Evolutionary conservation across 1,284 basidiomycete species (phyloP).

Genomic region (Singerocomus inundabilis): DNA sequence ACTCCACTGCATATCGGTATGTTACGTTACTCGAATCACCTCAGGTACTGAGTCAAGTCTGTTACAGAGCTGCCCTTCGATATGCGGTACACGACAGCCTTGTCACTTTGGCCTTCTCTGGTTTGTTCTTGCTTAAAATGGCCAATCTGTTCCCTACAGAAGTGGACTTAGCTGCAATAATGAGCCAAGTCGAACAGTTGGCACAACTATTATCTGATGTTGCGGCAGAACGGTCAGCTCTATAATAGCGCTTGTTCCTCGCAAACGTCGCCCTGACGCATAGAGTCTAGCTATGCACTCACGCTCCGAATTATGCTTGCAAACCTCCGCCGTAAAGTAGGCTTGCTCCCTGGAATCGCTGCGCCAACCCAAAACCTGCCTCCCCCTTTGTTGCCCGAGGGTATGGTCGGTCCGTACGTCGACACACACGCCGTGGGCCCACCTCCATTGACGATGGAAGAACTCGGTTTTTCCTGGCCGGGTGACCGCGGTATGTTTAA

Average conservation of each 20-base stretch:
- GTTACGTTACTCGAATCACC: background rate
- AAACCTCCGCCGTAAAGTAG: conserved; percentile 83
- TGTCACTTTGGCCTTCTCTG: conserved; percentile 89
- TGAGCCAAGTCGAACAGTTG: conserved; percentile 78
- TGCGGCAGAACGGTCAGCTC: conserved; percentile 74
- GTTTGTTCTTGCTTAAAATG: conserved; percentile 90
- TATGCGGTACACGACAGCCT: conserved; percentile 93
- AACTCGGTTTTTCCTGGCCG: conserved; percentile 78
- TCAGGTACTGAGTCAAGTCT: background rate
- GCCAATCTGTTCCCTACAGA: conserved; percentile 82
- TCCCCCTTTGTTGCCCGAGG: conserved; percentile 51
- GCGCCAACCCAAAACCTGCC: conserved; percentile 49
- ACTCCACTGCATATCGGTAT: conserved; percentile 75
- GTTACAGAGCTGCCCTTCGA: conserved; percentile 67
- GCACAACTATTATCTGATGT: conserved; percentile 81
- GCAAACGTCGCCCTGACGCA: conserved; percentile 9
- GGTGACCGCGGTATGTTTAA: conserved; percentile 72
- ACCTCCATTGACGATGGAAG: conserved; percentile 75
- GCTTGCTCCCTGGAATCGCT: conserved; percentile 55
- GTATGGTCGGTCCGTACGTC: conserved; percentile 53
- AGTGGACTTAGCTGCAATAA: conserved; percentile 72
- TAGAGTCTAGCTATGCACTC: conserved; percentile 67
- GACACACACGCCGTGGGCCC: conserved; percentile 48
- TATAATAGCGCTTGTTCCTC: background rate
- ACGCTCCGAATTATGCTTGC: conserved; percentile 89